A percentile compares a stretch with the other conserved stretches of the same genome.
These are phyloP conservation scores for Larix kaempferi DNA, from an alignment of 75 land plant genomes.

Conservation along the genomic window DNA sequence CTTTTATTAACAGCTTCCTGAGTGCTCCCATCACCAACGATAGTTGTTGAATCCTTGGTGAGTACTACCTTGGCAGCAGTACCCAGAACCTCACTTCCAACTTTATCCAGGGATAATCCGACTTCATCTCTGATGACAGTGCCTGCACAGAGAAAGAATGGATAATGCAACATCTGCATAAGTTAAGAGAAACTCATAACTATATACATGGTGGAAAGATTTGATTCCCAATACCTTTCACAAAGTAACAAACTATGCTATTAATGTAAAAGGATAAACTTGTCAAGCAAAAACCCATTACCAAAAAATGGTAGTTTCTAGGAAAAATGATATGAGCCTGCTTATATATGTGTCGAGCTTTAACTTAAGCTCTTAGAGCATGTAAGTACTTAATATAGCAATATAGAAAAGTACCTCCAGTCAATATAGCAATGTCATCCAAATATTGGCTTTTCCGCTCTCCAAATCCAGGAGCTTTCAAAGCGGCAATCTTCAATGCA, in stretches of 20 bases:
- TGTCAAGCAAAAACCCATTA: too few relatives aligned
- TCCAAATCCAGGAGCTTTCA: constrained; percentile 95
- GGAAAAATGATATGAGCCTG: too few relatives aligned
- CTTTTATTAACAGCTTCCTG: constrained; percentile 36
- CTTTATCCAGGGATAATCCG: constrained; percentile 66
- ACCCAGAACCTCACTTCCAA: constrained; percentile 35
- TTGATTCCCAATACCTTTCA: not conserved
- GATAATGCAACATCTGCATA: not conserved
- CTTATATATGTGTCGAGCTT: too few relatives aligned
- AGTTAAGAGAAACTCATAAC: not conserved
- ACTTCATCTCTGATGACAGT: constrained; percentile 82
- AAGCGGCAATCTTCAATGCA: constrained; percentile 66
- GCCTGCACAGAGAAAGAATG: constrained; percentile 34
- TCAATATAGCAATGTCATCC: constrained; percentile 87
- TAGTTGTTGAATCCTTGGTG: constrained; percentile 74
- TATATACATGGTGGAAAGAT: not conserved
- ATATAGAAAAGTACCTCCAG: constrained; percentile 48
- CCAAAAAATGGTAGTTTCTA: too few relatives aligned
- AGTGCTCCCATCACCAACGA: constrained; percentile 86
- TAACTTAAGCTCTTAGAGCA: not conserved
- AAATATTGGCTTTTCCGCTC: constrained; percentile 86
- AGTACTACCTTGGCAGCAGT: constrained; percentile 73
- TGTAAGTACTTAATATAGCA: not conserved
- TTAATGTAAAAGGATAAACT: too few relatives aligned
- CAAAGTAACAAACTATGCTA: not conserved